Base-by-base conservation (phyloP, 164 flowering plant species). In the Vitis rupestris region DNA sequence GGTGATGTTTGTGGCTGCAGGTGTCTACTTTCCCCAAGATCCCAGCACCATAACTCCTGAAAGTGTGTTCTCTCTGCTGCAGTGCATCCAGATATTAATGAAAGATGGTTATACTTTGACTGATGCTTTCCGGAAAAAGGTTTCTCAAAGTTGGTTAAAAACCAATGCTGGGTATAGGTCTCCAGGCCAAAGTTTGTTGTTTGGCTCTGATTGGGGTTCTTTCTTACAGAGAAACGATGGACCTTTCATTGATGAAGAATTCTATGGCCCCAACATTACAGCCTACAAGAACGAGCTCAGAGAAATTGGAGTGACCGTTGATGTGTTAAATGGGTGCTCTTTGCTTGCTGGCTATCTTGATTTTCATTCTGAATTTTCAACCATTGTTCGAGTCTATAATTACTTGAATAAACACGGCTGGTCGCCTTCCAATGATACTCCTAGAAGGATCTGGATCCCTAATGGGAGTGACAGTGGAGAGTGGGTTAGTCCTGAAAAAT, bases 191-290 rank as follows among this genome's bases (percentile, higher is more conserved):
- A 79, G 87, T 67, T 68, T 86, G 59, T 23, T 90, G 50, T 87
- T 80, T 63, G 80, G 70, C 73, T 61, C 81, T 17, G 59, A 73
- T 4, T 84, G 83, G 84, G 72, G 27, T 23, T 58, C 64, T 1
- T 37, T 30, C 63, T 44, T 90, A 59, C 72, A 79, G 12, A 65
- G 9, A 31, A 76, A 67, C 1, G 96, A 90, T 72, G 96, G 88
- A 7, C 89, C 93, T 16, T 88, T 90, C 81, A 73, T 90, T 48
- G 88, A 86, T 71, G 88, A 82, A 70, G 70, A 30, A 2, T 87
- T 84, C 73, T 90, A 88, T 75, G 88, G 91, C 29, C 52, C 79
- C 14, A 15, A 67, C 2, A 81, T 86, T 19, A 10, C 31, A 8
- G 72, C 82, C 6, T 87, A 75, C 70, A 61, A 19, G 17, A 59